Conservation (phyloP, 2,329 filamentous ascomycete genomes). For the Pezicula carpinea region DNA sequence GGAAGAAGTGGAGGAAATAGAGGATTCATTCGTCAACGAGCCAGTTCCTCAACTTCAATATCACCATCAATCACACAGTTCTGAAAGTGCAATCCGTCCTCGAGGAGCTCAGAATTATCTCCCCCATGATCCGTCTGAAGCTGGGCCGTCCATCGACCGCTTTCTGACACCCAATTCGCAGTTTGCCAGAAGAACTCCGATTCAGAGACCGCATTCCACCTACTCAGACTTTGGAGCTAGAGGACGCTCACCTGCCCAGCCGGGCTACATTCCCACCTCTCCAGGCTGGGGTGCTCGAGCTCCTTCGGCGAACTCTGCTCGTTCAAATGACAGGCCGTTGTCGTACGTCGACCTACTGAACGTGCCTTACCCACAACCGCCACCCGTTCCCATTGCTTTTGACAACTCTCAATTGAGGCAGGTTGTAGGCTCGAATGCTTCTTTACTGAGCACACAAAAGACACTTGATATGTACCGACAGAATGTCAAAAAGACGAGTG, state of each 20-base stretch:
- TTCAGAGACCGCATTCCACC: conserved; percentile 68
- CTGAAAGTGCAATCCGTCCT: conserved; percentile 31
- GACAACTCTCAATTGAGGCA: conserved; percentile 79
- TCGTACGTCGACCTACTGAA: conserved; percentile 51
- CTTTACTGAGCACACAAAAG: conserved; percentile 83
- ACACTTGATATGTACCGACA: conserved; percentile 96
- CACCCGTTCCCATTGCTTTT: conserved; percentile 38
- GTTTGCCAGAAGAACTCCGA: conserved; percentile 48
- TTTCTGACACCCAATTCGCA: conserved; percentile 57
- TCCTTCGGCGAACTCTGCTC: conserved; percentile 25
- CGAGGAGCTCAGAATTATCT: conserved; percentile 6
- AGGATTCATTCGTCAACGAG: conserved; percentile 7
- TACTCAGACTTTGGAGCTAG: conserved; percentile 69
- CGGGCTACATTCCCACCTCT: conserved; percentile 22
- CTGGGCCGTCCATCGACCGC: conserved; percentile 48
- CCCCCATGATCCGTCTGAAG: conserved; percentile 34
- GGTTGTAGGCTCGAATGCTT: conserved; percentile 83
- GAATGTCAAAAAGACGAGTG: conserved; percentile 96
- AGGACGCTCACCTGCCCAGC: conserved; percentile 50
- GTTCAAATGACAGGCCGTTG: conserved; percentile 25
- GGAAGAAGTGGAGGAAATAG: conserved; percentile 18
- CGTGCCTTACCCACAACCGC: conserved; percentile 31
- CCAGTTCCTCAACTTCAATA: conserved; percentile 56
- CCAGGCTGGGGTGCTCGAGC: conserved; percentile 24
- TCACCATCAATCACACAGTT: conserved; percentile 45